phyloP scores from a whole-genome alignment of 225 moss, liverwort and hornwort genomes.

The Sphagnum tenellum region DNA sequence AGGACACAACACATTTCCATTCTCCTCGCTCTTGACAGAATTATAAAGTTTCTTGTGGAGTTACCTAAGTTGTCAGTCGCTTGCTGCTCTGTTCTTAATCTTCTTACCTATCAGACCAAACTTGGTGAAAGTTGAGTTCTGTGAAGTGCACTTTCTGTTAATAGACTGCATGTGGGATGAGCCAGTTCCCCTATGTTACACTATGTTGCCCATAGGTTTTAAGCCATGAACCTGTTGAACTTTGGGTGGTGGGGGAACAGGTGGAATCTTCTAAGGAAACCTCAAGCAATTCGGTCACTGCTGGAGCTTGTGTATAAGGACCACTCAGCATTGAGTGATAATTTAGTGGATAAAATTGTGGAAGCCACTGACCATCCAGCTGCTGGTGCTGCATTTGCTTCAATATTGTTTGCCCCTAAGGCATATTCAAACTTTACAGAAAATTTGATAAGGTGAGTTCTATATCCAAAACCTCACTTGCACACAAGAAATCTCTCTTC shows the following conservation, averaged over 20 bases:
- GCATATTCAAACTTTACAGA: conserved; percentile 31
- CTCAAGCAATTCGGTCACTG: conserved; percentile 14
- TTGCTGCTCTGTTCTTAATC: background rate
- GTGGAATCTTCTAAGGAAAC: conserved; percentile 48
- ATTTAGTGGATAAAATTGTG: conserved; percentile 24
- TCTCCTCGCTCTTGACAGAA: background rate
- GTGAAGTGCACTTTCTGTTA: too few relatives aligned
- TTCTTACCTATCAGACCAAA: background rate
- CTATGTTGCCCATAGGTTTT: background rate
- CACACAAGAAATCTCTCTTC: too few relatives aligned
- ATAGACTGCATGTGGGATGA: too few relatives aligned
- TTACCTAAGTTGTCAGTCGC: background rate
- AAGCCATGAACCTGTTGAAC: background rate
- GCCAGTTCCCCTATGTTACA: background rate
- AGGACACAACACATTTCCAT: background rate
- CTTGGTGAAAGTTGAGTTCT: background rate
- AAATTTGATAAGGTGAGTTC: conserved; percentile 27
- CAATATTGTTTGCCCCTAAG: conserved; percentile 39
- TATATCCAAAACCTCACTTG: too few relatives aligned
- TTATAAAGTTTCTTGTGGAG: background rate
- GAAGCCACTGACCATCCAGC: conserved; percentile 44
- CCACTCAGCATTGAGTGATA: conserved; percentile 18
- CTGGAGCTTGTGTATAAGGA: conserved; percentile 30
- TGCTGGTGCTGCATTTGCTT: conserved; percentile 47
- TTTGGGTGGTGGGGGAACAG: conserved; percentile 9